phyloP scores from a whole-genome alignment of 495 filamentous ascomycete genomes.

The Trichocladium uniseriatum region DNA sequence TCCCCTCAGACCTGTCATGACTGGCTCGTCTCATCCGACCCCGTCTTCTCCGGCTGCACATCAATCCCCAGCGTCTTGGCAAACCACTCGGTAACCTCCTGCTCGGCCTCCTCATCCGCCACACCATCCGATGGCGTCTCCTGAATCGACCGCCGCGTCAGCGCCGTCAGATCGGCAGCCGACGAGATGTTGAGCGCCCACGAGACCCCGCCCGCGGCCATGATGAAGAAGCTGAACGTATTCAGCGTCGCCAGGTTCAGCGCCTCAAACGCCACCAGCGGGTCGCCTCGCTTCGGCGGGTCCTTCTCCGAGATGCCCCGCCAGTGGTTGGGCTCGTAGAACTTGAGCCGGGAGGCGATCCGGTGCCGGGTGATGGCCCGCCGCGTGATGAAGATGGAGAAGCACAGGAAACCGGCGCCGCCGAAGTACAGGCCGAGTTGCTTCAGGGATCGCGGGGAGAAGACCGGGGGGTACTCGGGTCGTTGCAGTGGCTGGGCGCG shows the following conservation, averaged over 20 bases:
- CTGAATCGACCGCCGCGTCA: constrained; percentile 37
- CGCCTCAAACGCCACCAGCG: constrained; percentile 64
- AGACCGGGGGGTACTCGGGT: constrained; percentile 8
- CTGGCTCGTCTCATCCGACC: not conserved
- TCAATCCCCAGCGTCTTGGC: constrained; percentile 51
- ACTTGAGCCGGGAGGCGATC: constrained; percentile 48
- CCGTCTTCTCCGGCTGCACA: constrained; percentile 11
- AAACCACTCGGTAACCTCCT: constrained; percentile 64
- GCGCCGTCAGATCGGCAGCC: constrained; percentile 56
- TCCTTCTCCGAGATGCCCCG: constrained; percentile 1
- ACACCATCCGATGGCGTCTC: constrained; percentile 30
- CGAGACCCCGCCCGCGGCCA: constrained; percentile 54
- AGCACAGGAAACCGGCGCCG: constrained; percentile 61
- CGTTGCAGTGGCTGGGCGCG: too few species aligned
- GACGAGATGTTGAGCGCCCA: constrained; percentile 65
- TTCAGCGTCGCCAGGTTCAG: constrained; percentile 78
- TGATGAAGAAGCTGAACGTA: constrained; percentile 58
- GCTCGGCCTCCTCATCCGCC: constrained; percentile 50
- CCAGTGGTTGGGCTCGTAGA: constrained; percentile 52
- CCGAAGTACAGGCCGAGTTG: constrained; percentile 44
- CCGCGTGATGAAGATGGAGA: constrained; percentile 62
- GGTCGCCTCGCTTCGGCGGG: constrained; percentile 25
- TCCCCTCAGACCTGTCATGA: too few species aligned
- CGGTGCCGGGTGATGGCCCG: constrained; percentile 52
- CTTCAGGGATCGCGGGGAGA: constrained; percentile 16